Conservation (phyloP, 768 basidiomycete species). For the Chalciporus piperatus region DNA sequence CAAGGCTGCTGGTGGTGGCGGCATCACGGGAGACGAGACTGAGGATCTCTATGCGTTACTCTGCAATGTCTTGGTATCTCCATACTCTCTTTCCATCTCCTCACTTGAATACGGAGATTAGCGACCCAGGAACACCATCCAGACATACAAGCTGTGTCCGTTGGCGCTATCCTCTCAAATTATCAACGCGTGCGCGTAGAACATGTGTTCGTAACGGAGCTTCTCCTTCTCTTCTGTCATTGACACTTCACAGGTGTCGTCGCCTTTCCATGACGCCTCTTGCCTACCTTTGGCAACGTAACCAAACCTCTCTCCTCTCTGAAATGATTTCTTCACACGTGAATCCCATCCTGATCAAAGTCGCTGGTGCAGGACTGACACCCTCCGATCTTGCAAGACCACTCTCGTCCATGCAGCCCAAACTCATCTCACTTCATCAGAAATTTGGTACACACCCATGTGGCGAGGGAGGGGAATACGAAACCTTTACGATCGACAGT, state of each 20-base stretch:
- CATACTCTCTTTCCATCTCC: background rate
- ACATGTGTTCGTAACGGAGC: constrained; percentile 70
- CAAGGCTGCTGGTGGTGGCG: constrained; percentile 46
- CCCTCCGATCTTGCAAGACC: constrained; percentile 75
- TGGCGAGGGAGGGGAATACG: constrained; percentile 98
- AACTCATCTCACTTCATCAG: constrained; percentile 66
- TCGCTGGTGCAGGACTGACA: constrained; percentile 89
- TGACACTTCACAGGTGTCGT: constrained; percentile 54
- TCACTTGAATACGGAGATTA: background rate
- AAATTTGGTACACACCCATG: constrained; percentile 91
- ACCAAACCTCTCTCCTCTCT: constrained; percentile 78
- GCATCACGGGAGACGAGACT: constrained; percentile 85
- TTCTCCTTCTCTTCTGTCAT: background rate
- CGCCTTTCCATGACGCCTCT: constrained; percentile 78
- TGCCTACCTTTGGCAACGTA: constrained; percentile 91
- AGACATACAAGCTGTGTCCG: constrained; percentile 81
- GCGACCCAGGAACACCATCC: constrained; percentile 63
- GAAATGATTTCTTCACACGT: constrained; percentile 85
- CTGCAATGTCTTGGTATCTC: constrained; percentile 67
- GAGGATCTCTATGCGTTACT: constrained; percentile 86
- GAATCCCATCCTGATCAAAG: constrained; percentile 86
- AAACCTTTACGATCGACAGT: constrained; percentile 87
- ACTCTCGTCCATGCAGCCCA: constrained; percentile 70
- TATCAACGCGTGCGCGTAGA: constrained; percentile 97
- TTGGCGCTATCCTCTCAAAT: constrained; percentile 95